Evolutionary conservation across 1,139 yeast species (phyloP), one percentile per base, ranked within the genome.

Genomic region (Ogataea hybrid): DNA sequence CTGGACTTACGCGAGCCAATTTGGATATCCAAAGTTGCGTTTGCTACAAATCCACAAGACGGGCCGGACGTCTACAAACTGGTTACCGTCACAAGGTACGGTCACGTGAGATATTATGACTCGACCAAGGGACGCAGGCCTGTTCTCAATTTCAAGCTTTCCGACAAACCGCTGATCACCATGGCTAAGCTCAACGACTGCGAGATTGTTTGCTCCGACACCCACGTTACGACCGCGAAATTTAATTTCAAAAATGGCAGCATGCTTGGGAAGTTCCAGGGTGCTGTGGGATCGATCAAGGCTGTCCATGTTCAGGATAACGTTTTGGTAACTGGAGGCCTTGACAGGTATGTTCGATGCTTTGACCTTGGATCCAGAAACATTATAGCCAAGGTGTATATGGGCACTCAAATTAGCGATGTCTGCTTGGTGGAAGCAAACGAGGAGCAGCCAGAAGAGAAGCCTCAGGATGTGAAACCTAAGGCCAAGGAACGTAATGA

Each of bases 301-400:
- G 48, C 60, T 27, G 23, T 58, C 12, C 34, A 37, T 35, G 28
- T 54, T 30, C 46, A 47, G 35, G 37, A 44, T 9, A 43, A 48
- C 10, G 20, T 62, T 10, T 44, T 81, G 8, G 72, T 75, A 2
- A 72, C 88, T 20, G 96, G 95, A 32, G 96, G 96, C 0, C 71
- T 89, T 28, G 97, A 90, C 59, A 73, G 96, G 57, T 90, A 88
- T 59, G 71, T 88, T 32, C 73, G 97, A 44, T 86, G 86, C 3
- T 90, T 77, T 62, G 83, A 86, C 49, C 59, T 79, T 6, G 66
- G 64, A 2, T 63, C 78, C 0, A 70, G 95, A 40, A 75, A 77
- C 36, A 68, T 78, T 39, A 64, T 82, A 14, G 88, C 80, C 9
- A 88, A 87, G 57, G 84, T 87, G 10, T 90, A 77, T 55, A 59